Conservation (phyloP, 345 rosid species). For the Pseudoturritis turrita region DNA sequence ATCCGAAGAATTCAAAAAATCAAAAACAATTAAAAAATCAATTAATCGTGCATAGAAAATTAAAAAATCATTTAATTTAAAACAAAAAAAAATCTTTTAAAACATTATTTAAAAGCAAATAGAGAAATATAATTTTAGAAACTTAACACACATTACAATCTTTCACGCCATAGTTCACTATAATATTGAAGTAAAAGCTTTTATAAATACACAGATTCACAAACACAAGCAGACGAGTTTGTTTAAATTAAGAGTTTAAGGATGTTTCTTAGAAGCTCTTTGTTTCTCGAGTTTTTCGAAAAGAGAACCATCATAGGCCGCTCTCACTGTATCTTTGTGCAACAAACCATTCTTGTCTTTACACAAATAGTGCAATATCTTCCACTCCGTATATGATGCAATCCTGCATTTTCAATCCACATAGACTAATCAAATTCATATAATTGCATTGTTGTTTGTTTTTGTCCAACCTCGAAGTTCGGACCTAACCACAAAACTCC, state of each 20-base stretch:
- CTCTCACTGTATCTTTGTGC: constrained; percentile 54
- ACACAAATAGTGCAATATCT: constrained; percentile 42
- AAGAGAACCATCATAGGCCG: constrained; percentile 75
- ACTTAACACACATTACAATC: not conserved
- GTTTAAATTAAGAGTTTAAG: not conserved
- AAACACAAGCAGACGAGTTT: not conserved
- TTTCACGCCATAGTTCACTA: not conserved
- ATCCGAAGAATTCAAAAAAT: no score
- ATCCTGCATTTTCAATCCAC: constrained; percentile 38
- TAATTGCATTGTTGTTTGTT: no score
- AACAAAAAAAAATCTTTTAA: no score
- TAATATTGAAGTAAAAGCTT: not conserved
- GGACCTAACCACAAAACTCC: no score
- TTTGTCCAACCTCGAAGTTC: no score
- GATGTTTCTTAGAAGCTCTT: constrained; percentile 44
- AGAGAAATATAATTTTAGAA: no score
- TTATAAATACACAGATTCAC: not conserved
- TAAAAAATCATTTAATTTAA: no score
- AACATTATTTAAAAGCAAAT: no score
- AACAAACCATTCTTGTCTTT: constrained; percentile 73
- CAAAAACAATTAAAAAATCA: no score
- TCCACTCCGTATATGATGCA: constrained; percentile 71
- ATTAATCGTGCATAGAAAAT: no score
- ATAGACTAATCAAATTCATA: not conserved
- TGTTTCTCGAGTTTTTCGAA: constrained; percentile 61